phyloP scores from a whole-genome alignment of 371 early-diverging fungal species.

The Mortierella sp. region DNA sequence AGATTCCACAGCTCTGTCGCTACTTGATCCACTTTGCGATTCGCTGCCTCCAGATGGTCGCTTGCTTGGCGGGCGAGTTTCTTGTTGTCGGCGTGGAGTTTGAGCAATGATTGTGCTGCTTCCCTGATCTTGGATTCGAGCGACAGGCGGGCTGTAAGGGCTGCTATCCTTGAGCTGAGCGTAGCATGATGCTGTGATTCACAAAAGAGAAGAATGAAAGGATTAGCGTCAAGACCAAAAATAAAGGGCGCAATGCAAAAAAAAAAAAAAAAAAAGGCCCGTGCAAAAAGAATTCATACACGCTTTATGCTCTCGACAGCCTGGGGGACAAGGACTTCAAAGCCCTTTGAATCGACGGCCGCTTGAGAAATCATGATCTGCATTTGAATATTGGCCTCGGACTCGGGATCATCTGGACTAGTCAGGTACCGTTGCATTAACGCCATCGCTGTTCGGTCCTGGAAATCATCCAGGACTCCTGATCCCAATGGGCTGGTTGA shows the following conservation, averaged over 20 bases:
- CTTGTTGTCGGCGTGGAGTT: slow-evolving; percentile 64
- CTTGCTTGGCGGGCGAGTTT: slow-evolving; percentile 63
- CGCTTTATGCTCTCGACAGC: slow-evolving; percentile 68
- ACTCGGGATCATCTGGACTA: slow-evolving; percentile 55
- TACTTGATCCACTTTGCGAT: slow-evolving; percentile 76
- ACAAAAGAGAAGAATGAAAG: not conserved
- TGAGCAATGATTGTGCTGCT: slow-evolving; percentile 72
- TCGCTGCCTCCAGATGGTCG: slow-evolving; percentile 71
- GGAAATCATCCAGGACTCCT: slow-evolving; percentile 4
- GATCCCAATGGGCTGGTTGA: slow-evolving; percentile 21
- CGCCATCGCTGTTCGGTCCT: slow-evolving; percentile 50
- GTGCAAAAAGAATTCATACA: slow-evolving; percentile 33
- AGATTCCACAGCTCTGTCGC: slow-evolving; percentile 75
- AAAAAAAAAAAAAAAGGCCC: not conserved
- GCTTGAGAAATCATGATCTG: slow-evolving; percentile 75
- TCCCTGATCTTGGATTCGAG: slow-evolving; percentile 79
- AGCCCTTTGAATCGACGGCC: slow-evolving; percentile 71
- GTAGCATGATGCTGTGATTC: slow-evolving; percentile 59
- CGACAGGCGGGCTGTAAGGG: slow-evolving; percentile 69
- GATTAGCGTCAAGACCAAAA: not conserved
- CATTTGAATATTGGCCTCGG: slow-evolving; percentile 66
- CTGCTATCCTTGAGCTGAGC: slow-evolving; percentile 60
- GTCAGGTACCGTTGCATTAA: slow-evolving; percentile 52
- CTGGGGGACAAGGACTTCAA: slow-evolving; percentile 67
- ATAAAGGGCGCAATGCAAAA: not conserved